Base-by-base conservation (phyloP, 495 filamentous ascomycete species). In the Acidomyces sp. region DNA sequence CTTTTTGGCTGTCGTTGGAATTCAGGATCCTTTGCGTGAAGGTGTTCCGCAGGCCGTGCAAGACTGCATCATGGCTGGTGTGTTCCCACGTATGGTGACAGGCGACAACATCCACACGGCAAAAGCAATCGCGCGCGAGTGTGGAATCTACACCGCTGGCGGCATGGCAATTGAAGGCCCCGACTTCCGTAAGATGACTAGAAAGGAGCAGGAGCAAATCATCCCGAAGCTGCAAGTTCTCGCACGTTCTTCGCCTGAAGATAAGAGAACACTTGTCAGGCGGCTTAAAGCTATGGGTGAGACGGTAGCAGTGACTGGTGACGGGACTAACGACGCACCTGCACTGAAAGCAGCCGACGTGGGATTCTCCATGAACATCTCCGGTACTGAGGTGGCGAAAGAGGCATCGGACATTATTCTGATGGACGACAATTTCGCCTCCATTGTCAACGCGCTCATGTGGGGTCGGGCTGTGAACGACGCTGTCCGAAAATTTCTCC, bases 401-500 rank as follows among this genome's bases (percentile, higher is more conserved):
- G 85, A 92, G 54, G 85, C 85, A 12, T 90, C 85, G n/a, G 79
- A 83, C 28, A 93, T 93, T 46, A 85, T 94, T 47, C 62, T 94
- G 37, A 86, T 92, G 79, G 84, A 93, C 52, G 85, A 94, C 57
- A 87, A 93, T 51, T 94, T 94, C 57, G 59, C 83, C 6, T 92
- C 84, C 16, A 93, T 94, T 48, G 74, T 93, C 36, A 85, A 82
- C 52, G 86, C 84, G 37, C 71, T 93, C 46, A 74, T 80, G 60
- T 92, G 84, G 85, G 85, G 86, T 50, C 71, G 86, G 41, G 79
- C 82, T 25, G 83, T 90, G 32, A 88, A 88, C 53, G 85, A 93
- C 56, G 75, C 82, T 4, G 82, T 93, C 28, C 81, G 84, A 66
- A 92, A 92, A 60, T 93, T 93, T 58, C 68, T 92, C 32, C 81